Base-by-base conservation (phyloP, 768 basidiomycete species). In the Tephrocybe sp. region DNA sequence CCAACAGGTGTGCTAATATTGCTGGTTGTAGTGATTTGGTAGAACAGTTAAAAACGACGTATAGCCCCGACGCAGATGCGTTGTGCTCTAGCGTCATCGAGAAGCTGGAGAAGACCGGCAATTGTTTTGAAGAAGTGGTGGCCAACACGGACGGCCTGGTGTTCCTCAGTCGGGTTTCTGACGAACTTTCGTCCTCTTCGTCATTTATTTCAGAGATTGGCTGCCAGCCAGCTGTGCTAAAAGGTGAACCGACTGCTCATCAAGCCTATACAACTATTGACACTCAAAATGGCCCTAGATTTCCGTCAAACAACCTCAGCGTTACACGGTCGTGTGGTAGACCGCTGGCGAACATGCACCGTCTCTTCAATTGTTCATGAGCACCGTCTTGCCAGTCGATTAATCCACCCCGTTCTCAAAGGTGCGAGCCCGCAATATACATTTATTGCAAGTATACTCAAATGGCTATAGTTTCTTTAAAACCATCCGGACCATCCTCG, bases 331-430 rank as follows among this genome's bases (percentile, higher is more conserved):
- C 68, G 62, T 20, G 72, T 79, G 10, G 66, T 84, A 52, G 67
- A 74, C 51, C 71, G 68, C 40, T 88, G 88, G 88, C 72, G 75
- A 59, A 64, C 72, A 26, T 56, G 68, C 44, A 69, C 68, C n/a
- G 67, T 82, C 30, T 61, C 66, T 8, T 57, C 48, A 5, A 63
- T 73, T 48, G 51, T 76, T 13, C 53, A 55, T 32, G 60, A 69
- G 40, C 60, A 65, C 54, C 58, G 58, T 23, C 54, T 60, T 13
- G 43, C 52, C 16, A 43, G 49, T 35, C 56, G 48, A 22, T 55
- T 63, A 13, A 55, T 54, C 17, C 54, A 56, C 4, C 48, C 57
- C 20, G 51, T 54, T n/a, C 55, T 57, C 51, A 38, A 49, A 54
- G 53, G 74, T 13, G 35, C 17, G 13, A 13, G 17, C 44, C 61